A percentile compares a stretch with the other conserved stretches of the same genome.
phyloP scores from a whole-genome alignment of 2,329 filamentous ascomycete species.

The Colletotrichum brevisporum region DNA sequence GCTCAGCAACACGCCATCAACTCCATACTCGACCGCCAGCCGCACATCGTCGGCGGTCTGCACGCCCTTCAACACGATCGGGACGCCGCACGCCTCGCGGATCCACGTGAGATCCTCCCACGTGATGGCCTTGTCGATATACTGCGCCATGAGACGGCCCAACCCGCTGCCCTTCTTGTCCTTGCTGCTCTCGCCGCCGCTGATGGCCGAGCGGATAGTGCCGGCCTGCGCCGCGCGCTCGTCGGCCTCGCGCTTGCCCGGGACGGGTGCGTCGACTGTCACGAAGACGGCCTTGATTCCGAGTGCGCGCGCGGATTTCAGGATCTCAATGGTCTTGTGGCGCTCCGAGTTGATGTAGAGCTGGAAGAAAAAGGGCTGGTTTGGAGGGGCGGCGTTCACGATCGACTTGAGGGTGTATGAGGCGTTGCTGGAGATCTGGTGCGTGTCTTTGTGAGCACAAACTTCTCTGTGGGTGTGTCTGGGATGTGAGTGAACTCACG shows the following conservation, averaged over 20 bases:
- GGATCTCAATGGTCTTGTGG: constrained; percentile 62
- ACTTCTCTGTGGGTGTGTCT: background rate
- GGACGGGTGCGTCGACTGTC: constrained; percentile 70
- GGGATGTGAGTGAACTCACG: constrained; percentile 45
- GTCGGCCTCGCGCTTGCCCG: constrained; percentile 67
- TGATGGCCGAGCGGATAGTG: constrained; percentile 54
- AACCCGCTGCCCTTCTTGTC: constrained; percentile 68
- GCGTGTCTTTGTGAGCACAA: too few species aligned
- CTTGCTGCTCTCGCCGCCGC: constrained; percentile 60
- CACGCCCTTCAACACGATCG: constrained; percentile 78
- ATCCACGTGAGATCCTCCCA: constrained; percentile 77
- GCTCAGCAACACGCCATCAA: constrained; percentile 77
- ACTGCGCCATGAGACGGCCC: constrained; percentile 59
- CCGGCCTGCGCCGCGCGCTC: constrained; percentile 61
- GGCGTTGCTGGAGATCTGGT: constrained; percentile 64
- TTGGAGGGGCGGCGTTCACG: constrained; percentile 50
- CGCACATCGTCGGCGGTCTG: constrained; percentile 75
- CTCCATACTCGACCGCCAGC: constrained; percentile 70
- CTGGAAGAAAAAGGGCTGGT: constrained; percentile 69
- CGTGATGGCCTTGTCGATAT: constrained; percentile 71
- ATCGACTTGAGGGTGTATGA: constrained; percentile 63
- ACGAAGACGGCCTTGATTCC: constrained; percentile 69
- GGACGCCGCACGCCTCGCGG: constrained; percentile 61
- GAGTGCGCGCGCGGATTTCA: constrained; percentile 59
- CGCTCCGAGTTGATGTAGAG: constrained; percentile 73